These are phyloP conservation scores for Cladosporium sp. DNA, from an alignment of 2,329 filamentous ascomycete genomes.

Conservation along the genomic window DNA sequence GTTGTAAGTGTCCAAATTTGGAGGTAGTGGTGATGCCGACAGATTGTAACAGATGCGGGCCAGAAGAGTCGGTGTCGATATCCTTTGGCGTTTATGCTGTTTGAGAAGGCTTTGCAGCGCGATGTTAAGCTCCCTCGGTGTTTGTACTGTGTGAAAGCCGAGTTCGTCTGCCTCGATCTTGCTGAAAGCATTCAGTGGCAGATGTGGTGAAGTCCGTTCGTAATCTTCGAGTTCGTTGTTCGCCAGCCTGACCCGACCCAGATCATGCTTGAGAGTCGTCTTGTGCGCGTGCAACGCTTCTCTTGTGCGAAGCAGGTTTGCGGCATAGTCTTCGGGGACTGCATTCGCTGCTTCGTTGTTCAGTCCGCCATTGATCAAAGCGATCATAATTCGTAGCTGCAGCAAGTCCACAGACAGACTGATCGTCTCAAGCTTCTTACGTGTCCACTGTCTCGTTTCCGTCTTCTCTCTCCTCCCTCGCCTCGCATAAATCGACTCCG, in stretches of 20 bases:
- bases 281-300: constrained; percentile 10
- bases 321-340: constrained; percentile 32
- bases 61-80: constrained; percentile 30
- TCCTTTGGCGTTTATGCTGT: constrained; percentile 25
- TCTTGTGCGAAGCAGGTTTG: constrained; percentile 21
- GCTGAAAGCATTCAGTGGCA: constrained; percentile 10
- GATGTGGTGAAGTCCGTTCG: constrained; percentile 2
- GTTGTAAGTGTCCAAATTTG: constrained; percentile 71
- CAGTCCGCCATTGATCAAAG: constrained; percentile 27
- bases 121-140: constrained; percentile 30
- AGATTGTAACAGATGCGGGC: constrained; percentile 63
- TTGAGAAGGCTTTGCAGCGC: constrained; percentile 31
- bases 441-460: constrained; percentile 32
- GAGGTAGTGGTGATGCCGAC: constrained; percentile 60
- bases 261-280: constrained; percentile 11
- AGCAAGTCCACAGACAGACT: constrained; percentile 46
- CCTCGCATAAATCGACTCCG: constrained; percentile 50
- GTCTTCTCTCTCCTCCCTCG: background rate
- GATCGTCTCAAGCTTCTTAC: constrained; percentile 48
- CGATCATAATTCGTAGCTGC: constrained; percentile 40
- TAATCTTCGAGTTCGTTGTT: constrained; percentile 16
- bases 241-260: constrained; percentile 3
- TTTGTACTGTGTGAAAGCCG: constrained; percentile 24
- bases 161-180: background rate
- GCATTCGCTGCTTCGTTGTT: constrained; percentile 25